Conservation (phyloP, 169 alveolate genomes). For the Sarcocystis neurona region DNA sequence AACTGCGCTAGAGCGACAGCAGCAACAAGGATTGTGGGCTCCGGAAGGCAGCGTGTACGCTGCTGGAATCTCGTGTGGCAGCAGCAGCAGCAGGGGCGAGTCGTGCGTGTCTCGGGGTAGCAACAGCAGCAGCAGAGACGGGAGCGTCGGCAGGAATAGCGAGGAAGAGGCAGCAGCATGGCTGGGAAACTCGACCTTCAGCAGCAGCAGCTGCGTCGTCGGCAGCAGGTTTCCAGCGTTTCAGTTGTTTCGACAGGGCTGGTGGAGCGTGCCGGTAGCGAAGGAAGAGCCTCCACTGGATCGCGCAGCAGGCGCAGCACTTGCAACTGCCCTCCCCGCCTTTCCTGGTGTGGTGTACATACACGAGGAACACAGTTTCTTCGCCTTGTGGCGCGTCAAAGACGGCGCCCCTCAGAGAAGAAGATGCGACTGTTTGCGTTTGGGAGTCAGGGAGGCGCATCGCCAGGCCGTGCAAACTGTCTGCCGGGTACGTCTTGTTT, state of each 20-base stretch:
- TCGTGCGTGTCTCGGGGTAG: too few species aligned
- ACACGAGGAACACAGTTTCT: constrained; percentile 23
- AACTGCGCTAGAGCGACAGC: too few species aligned
- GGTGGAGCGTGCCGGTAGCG: background rate
- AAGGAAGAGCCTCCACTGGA: background rate
- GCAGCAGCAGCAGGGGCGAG: too few species aligned
- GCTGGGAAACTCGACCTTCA: too few species aligned
- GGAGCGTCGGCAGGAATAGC: too few species aligned
- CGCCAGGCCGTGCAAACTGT: constrained; percentile 62
- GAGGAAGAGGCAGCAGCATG: too few species aligned
- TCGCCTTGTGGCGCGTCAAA: constrained; percentile 49
- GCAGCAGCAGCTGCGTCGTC: too few species aligned
- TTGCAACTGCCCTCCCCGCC: constrained; percentile 2
- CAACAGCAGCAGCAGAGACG: too few species aligned
- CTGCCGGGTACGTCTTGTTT: constrained; percentile 18
- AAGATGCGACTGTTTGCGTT: background rate
- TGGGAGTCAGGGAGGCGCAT: constrained; percentile 62
- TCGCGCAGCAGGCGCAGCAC: background rate
- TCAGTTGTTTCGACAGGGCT: constrained; percentile 1
- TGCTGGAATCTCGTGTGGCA: too few species aligned
- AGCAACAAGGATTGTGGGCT: too few species aligned
- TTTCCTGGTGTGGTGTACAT: constrained; percentile 47
- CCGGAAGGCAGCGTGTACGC: too few species aligned
- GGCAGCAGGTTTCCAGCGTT: background rate
- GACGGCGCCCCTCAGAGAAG: constrained; percentile 62